Conservation (phyloP, 2,329 filamentous ascomycete species). For the Plenodomus lindquistii region DNA sequence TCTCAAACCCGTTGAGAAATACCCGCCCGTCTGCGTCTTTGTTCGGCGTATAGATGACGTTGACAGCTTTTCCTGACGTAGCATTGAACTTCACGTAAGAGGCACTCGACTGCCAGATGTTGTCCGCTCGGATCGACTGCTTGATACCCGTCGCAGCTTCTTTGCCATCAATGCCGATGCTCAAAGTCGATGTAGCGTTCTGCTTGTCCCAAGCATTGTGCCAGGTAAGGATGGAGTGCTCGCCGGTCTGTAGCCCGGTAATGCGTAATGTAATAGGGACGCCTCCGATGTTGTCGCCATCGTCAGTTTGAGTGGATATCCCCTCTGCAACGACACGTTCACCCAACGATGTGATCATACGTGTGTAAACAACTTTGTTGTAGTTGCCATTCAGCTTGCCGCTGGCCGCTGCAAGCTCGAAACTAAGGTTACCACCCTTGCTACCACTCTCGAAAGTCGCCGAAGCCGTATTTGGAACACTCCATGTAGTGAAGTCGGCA, state of each 20-base stretch:
- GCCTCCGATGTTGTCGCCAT: constrained; percentile 16
- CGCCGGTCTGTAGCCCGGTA: constrained; percentile 29
- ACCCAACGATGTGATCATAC: constrained; percentile 30
- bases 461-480: constrained; percentile 10
- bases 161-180: constrained; percentile 29
- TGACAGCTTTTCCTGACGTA: constrained; percentile 20
- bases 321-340: constrained; percentile 35
- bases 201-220: constrained; percentile 39
- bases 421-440: neutral
- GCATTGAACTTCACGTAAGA: constrained; percentile 33
- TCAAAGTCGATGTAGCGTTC: constrained; percentile 18
- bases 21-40: constrained; percentile 17
- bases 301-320: constrained; percentile 26
- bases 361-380: constrained; percentile 29
- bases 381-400: constrained; percentile 25
- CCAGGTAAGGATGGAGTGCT: constrained; percentile 34
- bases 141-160: constrained; percentile 6
- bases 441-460: constrained; percentile 3
- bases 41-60: constrained; percentile 21
- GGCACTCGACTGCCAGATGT: constrained; percentile 36
- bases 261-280: constrained; percentile 28
- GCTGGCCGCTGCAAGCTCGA: constrained; percentile 12
- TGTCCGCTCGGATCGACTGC: constrained; percentile 35
- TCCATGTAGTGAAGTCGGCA: constrained; percentile 16
- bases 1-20: constrained; percentile 40